Evolutionary conservation across 2,329 filamentous ascomycete genomes (phyloP), one percentile per base, ranked within the genome.

Genomic region (Penicillium expansum): DNA sequence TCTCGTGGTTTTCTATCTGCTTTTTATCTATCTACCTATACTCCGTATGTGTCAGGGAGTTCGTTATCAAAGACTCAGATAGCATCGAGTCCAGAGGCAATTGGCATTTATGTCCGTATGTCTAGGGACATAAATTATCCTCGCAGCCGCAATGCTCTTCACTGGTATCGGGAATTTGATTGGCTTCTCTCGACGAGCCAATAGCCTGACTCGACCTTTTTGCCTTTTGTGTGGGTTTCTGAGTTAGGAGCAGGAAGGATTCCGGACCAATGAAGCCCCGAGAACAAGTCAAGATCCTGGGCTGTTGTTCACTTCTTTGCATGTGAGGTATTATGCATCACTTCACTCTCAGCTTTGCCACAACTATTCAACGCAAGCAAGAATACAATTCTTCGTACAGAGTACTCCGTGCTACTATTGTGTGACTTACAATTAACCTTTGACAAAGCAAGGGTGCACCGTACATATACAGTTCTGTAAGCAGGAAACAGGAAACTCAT

Each of bases 21-120:
- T 16, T 29, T 30, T 35, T 37, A 45, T 37, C 50, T 47, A 47
- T 52, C 50, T 52, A 5, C 22, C 30, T 52, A 45, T 52, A n/a
- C n/a, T n/a, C n/a, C n/a, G n/a, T n/a, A 24, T 47, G 8, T 20
- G 18, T 27, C 39, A 22, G 22, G 16, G 5, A 35, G 14, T 45
- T 27, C 30, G 30, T 52, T 35, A 47, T 52, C 50, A 52, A 5
- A 13, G 8, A 35, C 16, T 44, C 38, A 16, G 18, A 50, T 20
- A 14, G 8, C 14, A 18, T 22, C 10, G 11, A n/a, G 13, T 16
- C 20, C 4, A 33, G 38, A 51, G 16, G 18, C 5, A 16, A 24
- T 24, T n/a, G 18, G 1, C 7, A 7, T 33, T 43, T 14, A 51
- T 18, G 13, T 29, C 18, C 14, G 6, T 43, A 10, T 33, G 13